These are phyloP conservation scores for Ambrosia trifida DNA, from an alignment of 129 eudicot species.

Conservation along the genomic window DNA sequence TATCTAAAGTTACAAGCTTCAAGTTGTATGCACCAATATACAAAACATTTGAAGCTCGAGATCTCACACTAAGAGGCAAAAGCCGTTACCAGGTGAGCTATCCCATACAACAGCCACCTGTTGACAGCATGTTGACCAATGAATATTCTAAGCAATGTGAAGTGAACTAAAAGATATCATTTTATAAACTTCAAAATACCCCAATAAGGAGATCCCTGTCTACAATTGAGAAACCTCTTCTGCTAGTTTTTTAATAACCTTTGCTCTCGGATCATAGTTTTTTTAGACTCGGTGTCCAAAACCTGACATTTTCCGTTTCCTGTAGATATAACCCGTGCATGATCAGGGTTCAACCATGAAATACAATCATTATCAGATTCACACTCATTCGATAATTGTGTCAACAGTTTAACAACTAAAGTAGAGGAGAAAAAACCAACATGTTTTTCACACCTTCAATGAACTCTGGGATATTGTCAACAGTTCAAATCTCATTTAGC, in stretches of 20 bases:
- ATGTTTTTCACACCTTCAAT: conserved; percentile 97
- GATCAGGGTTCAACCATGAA: not conserved
- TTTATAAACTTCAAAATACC: not conserved
- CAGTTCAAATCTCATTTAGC: conserved; percentile 88
- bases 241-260: conserved; percentile 85
- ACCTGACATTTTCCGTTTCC: conserved; percentile 98
- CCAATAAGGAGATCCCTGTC: conserved; percentile 83
- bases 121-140: conserved; percentile 14
- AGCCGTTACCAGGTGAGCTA: conserved; percentile 37
- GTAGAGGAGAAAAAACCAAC: conserved; percentile 25
- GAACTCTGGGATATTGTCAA: conserved; percentile 94
- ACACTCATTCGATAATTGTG: not conserved
- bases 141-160: not conserved
- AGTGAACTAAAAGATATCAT: conserved; percentile 1
- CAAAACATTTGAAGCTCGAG: too few species aligned
- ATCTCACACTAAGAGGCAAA: too few species aligned
- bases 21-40: too few species aligned
- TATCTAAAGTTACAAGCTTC: too few species aligned
- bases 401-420: not conserved
- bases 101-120: conserved; percentile 99
- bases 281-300: conserved; percentile 98
- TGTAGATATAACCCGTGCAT: conserved; percentile 63
- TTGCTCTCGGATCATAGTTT: conserved; percentile 96
- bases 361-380: not conserved
- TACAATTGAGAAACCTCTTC: conserved; percentile 95